phyloP scores from a whole-genome alignment of 805 yeast genomes.

The Kluyveromyces nonfermentans region DNA sequence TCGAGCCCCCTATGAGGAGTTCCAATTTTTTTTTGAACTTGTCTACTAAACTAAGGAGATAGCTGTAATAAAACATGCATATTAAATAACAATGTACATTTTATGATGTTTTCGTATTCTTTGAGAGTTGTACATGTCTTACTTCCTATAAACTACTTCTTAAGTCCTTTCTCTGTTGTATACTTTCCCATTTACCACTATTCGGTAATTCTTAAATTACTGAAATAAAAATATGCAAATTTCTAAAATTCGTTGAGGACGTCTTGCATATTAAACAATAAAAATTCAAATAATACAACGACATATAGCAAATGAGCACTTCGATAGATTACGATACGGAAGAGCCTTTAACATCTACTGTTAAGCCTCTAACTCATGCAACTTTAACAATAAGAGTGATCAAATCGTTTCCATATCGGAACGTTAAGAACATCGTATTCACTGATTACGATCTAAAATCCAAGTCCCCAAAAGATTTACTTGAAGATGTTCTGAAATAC shows the following conservation, averaged over 20 bases:
- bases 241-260: no score
- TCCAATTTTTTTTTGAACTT: conserved; percentile 22
- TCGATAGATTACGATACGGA: conserved; percentile 33
- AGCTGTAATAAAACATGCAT: background rate
- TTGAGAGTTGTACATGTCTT: no score
- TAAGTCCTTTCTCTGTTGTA: no score
- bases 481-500: conserved; percentile 39
- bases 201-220: no score
- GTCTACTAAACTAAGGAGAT: background rate
- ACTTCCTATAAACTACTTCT: no score
- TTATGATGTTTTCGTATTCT: no score
- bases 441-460: conserved; percentile 59
- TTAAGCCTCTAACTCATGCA: conserved; percentile 57
- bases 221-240: no score
- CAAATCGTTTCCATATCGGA: conserved; percentile 87
- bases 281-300: no score
- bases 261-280: background rate
- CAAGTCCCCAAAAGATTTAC: conserved; percentile 56
- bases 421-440: conserved; percentile 68
- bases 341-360: conserved; percentile 75
- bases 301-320: conserved; percentile 11
- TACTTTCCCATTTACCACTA: no score
- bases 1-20: conserved; percentile 45
- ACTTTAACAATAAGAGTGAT: conserved; percentile 77
- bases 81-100: no score